Evolutionary conservation across 2,329 filamentous ascomycete species (phyloP).

Genomic region (Cucurbitaria berberidis): DNA sequence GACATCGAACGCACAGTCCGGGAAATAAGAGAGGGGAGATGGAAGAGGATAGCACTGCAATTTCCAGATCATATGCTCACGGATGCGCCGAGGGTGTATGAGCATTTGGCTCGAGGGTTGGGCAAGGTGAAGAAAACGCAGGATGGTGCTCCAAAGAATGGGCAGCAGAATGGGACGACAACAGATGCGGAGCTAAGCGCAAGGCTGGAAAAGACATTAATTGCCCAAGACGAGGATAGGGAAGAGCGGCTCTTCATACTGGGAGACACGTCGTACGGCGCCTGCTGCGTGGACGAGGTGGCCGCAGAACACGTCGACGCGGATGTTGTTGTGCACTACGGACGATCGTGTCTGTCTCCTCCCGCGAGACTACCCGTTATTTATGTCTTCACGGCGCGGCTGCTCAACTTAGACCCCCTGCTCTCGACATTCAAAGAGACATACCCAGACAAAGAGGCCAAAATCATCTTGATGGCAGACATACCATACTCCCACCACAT

Average conservation of each 20-base stretch:
- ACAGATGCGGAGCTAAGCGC: conserved; percentile 23
- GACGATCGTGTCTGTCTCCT: conserved; percentile 87
- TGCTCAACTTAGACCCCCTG: conserved; percentile 67
- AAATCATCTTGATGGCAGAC: conserved; percentile 84
- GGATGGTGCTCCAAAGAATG: conserved; percentile 6
- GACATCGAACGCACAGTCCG: conserved; percentile 80
- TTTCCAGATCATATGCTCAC: conserved; percentile 93
- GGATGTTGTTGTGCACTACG: conserved; percentile 93
- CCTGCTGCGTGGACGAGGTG: conserved; percentile 96
- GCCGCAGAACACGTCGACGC: conserved; percentile 92
- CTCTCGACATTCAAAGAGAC: conserved; percentile 68
- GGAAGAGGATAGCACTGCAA: conserved; percentile 84
- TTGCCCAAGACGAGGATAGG: conserved; percentile 14
- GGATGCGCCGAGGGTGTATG: conserved; percentile 82
- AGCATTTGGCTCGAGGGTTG: conserved; percentile 64
- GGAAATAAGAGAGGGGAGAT: conserved; percentile 75
- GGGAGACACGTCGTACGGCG: conserved; percentile 94
- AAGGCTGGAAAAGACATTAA: conserved; percentile 17
- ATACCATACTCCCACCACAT: conserved; percentile 85
- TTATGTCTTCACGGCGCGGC: conserved; percentile 83
- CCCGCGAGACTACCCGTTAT: conserved; percentile 86
- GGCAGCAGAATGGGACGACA: conserved; percentile 4
- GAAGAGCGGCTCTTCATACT: conserved; percentile 75
- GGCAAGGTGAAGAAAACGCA: conserved; percentile 31
- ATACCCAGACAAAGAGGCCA: conserved; percentile 68